These are phyloP conservation scores for Chloropicon primus DNA, from an alignment of 139 green algal genomes.

Conservation along the genomic window DNA sequence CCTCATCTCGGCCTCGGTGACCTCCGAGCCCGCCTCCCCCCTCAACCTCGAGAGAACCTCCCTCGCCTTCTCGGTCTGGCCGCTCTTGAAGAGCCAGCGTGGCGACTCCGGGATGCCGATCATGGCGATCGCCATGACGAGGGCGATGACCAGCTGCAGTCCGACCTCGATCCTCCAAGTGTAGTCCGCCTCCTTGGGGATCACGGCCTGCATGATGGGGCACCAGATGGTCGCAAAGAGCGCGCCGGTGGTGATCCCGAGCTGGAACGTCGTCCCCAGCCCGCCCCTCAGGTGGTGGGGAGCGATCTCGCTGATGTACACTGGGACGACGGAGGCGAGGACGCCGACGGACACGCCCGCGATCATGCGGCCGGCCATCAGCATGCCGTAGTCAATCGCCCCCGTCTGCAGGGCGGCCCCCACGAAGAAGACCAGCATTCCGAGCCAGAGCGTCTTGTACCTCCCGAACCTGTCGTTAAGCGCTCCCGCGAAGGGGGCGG, in stretches of 20 bases:
- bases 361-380: background rate
- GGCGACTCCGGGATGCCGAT: background rate
- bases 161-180: background rate
- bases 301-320: conserved; percentile 6
- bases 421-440: background rate
- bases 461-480: background rate
- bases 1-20: background rate
- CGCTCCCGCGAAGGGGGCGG: background rate
- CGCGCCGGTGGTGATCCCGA: background rate
- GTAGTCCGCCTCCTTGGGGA: background rate
- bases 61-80: background rate
- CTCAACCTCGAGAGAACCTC: background rate
- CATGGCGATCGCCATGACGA: background rate
- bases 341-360: background rate
- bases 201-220: background rate
- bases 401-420: conserved; percentile 1
- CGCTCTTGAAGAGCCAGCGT: background rate
- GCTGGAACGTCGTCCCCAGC: background rate
- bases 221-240: background rate
- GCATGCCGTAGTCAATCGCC: background rate
- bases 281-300: background rate
- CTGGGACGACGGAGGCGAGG: background rate
- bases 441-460: background rate
- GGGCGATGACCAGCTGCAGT: background rate
- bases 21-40: background rate